These are phyloP conservation scores for Daphne laureola DNA, from an alignment of 441 rosid species.

Conservation along the genomic window DNA sequence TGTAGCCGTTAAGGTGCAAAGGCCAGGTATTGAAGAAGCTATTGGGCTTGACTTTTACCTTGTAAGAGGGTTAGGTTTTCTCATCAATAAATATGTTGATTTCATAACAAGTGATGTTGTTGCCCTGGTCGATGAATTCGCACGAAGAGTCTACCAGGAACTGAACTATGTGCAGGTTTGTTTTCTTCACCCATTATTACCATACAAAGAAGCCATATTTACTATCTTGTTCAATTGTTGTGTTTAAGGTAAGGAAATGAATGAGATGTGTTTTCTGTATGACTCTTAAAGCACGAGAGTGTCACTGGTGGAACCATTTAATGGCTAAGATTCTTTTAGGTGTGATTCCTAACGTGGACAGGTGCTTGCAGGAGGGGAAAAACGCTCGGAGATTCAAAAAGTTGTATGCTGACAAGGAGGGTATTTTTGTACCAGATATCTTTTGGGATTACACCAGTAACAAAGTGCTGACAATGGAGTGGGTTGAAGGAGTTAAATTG, in stretches of 20 bases:
- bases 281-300: too few species aligned
- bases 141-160: constrained; percentile 79
- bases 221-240: neutral
- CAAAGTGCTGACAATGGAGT: constrained; percentile 92
- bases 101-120: constrained; percentile 66
- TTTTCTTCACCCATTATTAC: constrained; percentile 8
- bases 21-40: constrained; percentile 82
- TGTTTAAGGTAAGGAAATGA: too few species aligned
- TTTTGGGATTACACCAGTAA: constrained; percentile 87
- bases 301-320: too few species aligned
- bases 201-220: neutral
- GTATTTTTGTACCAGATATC: constrained; percentile 86
- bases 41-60: constrained; percentile 90
- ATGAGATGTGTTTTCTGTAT: too few species aligned
- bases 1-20: constrained; percentile 82
- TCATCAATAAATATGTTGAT: constrained; percentile 64
- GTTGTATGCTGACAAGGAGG: constrained; percentile 85
- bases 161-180: constrained; percentile 83
- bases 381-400: constrained; percentile 84
- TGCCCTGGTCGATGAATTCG: constrained; percentile 81
- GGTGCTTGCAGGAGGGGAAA: constrained; percentile 89
- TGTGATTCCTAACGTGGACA: constrained; percentile 44
- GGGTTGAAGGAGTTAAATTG: constrained; percentile 92
- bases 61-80: constrained; percentile 63
- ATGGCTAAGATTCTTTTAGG: constrained; percentile 16